Conservation (phyloP, 1,139 yeast species). For the Nadsonia starkeyi-henricii region DNA sequence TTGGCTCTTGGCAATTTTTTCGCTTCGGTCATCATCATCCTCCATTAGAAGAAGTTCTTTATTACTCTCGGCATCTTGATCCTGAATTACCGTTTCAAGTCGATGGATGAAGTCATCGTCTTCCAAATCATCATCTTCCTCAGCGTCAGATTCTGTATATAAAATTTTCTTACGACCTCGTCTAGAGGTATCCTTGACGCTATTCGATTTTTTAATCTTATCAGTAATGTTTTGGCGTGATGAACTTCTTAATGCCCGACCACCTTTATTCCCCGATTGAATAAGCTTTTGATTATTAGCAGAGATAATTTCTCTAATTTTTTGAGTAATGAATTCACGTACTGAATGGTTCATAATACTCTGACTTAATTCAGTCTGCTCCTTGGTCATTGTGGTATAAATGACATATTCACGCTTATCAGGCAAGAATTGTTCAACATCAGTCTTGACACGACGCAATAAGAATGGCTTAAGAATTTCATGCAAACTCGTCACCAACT, state of each 20-base stretch:
- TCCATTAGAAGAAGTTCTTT: not conserved
- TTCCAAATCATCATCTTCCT: slow-evolving; percentile 6
- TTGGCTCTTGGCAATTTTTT: slow-evolving; percentile 20
- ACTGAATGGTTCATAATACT: slow-evolving; percentile 37
- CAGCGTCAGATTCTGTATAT: no score
- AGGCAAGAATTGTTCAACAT: slow-evolving; percentile 58
- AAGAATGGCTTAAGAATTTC: slow-evolving; percentile 80
- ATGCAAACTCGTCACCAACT: slow-evolving; percentile 61
- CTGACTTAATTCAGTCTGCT: slow-evolving; percentile 52
- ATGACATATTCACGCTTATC: slow-evolving; percentile 81
- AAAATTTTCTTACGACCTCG: no score
- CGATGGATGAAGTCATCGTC: slow-evolving; percentile 1
- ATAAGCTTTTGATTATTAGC: no score
- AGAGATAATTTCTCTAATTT: no score
- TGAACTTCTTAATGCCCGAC: no score
- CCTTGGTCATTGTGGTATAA: slow-evolving; percentile 50
- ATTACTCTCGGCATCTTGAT: not conserved
- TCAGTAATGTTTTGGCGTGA: not conserved
- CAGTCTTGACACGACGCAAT: slow-evolving; percentile 63
- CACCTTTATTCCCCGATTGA: no score
- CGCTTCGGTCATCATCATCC: slow-evolving; percentile 10
- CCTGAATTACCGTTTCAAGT: not conserved
- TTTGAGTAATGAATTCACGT: slow-evolving; percentile 16
- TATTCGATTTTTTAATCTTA: slow-evolving; percentile 10
- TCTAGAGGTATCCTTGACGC: not conserved